Conservation (phyloP, 2,329 filamentous ascomycete genomes). For the Beauveria asiatica region DNA sequence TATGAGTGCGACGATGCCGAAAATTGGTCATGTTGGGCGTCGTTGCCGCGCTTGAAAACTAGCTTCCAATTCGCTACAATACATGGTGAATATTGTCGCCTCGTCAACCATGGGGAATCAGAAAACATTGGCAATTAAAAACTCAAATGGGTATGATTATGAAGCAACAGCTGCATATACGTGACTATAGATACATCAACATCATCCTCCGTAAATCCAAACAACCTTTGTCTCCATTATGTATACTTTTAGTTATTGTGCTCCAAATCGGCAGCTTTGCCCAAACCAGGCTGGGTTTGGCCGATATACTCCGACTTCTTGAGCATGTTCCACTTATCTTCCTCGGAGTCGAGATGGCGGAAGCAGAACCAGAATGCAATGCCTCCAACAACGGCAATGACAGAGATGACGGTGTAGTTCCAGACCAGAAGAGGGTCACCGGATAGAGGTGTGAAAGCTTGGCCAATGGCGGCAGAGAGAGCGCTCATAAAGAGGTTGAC, state of each 20-base stretch:
- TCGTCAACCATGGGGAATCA: neutral
- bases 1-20: neutral
- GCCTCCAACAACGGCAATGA: conserved; percentile 55
- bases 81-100: no score
- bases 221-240: neutral
- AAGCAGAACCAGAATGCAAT: conserved; percentile 61
- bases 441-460: conserved; percentile 55
- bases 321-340: conserved; percentile 61
- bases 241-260: neutral
- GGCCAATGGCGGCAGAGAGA: conserved; percentile 60
- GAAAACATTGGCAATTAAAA: neutral
- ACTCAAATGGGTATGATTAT: conserved; percentile 10
- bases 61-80: no score
- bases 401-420: conserved; percentile 60
- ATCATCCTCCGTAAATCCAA: neutral
- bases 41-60: no score
- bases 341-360: conserved; percentile 53
- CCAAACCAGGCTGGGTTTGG: conserved; percentile 26
- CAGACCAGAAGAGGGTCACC: conserved; percentile 59
- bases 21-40: neutral
- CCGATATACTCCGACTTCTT: conserved; percentile 36
- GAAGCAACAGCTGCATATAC: neutral
- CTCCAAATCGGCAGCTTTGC: conserved; percentile 16
- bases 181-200: conserved; percentile 4
- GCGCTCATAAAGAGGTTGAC: conserved; percentile 65